Base-by-base conservation (phyloP, 2,329 filamentous ascomycete species). In the Xylaria sp. region DNA sequence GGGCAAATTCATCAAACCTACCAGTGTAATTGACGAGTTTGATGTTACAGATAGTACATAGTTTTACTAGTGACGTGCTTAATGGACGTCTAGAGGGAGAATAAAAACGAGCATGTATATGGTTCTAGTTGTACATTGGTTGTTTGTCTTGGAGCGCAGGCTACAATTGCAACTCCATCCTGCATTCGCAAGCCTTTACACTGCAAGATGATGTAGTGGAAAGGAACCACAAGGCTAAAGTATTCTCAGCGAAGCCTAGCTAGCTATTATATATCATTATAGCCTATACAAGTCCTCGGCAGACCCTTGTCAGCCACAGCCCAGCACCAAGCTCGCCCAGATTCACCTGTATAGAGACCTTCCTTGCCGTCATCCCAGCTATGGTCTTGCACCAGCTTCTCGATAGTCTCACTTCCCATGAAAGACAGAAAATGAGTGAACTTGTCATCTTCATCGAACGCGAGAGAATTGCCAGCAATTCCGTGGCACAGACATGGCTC, bases 401-500 rank as follows among this genome's bases (percentile, higher is more conserved):
- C 71, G 46, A 77, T 69, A 1, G 37, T 52, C 3, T 70, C 68
- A 4, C 65, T 74, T 13, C 54, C 41, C 76, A 75, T 76, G 54
- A 74, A 75, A 54, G 69, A 72, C 48, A 76, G n/a, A 39, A 78
- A 75, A 23, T 76, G 74, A 20, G 37, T 3, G 32, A 77, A 74
- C 28, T 62, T 56, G 4, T 71, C 60, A 7, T 70, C 62, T 5
- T 64, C 63, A 1, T 70, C 72, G 5, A 78, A 63, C 28, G 75
- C 76, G 18, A 92, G 79, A 18, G 89, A 88, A 75, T 92, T 92
- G 8, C 90, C 88, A 15, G 88, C 84, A 34, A 91, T 88, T 0
- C 90, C 88, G 74, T 92, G 89, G 74, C 90, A 92, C 44, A 92
- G 76, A 74, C 87, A 90, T 1, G 89, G 88, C 74, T 89, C 87